Conservation (phyloP, 1,284 basidiomycete genomes). For the Irpex sp. region DNA sequence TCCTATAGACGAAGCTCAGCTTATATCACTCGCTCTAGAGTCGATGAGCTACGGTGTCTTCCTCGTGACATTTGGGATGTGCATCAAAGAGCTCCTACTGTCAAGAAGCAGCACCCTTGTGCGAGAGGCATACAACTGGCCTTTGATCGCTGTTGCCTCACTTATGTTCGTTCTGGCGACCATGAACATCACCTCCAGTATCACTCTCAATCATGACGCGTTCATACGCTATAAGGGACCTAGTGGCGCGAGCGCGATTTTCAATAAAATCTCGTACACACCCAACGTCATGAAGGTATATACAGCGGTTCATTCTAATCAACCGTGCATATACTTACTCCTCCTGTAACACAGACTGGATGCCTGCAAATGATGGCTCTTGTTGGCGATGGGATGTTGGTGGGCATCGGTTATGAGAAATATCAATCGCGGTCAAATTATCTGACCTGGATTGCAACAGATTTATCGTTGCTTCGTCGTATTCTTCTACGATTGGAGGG, state of each 20-base stretch:
- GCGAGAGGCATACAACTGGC: constrained; percentile 4
- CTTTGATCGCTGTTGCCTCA: not conserved
- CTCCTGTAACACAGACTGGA: not conserved
- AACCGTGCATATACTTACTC: too few relatives aligned
- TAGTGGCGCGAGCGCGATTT: not conserved
- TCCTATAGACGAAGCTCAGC: constrained; percentile 4
- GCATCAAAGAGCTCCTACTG: not conserved
- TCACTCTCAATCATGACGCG: constrained; percentile 6
- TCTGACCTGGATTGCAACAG: not conserved
- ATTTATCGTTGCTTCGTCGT: constrained; percentile 8
- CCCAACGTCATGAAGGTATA: constrained; percentile 7
- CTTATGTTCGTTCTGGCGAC: constrained; percentile 6
- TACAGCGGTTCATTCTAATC: not conserved
- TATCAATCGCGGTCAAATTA: not conserved
- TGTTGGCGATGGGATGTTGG: constrained; percentile 8
- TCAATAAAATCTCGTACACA: constrained; percentile 5
- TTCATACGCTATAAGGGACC: constrained; percentile 7
- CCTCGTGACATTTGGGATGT: constrained; percentile 7
- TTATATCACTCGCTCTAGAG: constrained; percentile 8
- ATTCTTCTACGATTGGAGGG: not conserved
- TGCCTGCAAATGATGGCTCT: constrained; percentile 2
- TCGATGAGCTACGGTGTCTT: constrained; percentile 8
- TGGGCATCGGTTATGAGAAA: not conserved
- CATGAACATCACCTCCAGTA: constrained; percentile 3
- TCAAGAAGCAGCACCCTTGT: not conserved